Evolutionary conservation across 1,139 yeast genomes (phyloP), one percentile per base, ranked within the genome.

Genomic region (Chernovozyma sophiae-reginae): DNA sequence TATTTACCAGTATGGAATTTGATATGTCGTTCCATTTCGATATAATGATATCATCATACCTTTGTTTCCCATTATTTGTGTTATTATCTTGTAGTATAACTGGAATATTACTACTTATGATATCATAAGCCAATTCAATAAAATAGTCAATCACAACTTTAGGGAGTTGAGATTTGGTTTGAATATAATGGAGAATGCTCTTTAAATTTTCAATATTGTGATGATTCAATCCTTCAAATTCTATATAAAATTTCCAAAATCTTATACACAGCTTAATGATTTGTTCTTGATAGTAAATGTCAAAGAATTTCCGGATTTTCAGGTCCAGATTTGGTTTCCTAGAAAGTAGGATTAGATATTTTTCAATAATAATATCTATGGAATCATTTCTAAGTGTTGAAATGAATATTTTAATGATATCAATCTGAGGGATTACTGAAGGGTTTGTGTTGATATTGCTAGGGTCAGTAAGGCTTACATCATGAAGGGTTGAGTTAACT

Each of bases 241-340:
- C 72, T 40, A 81, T 67, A 43, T 59, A 78, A 33, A 71, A 68
- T 15, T 59, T 55, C 89, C 89, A 82, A 45, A 79, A 82, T 17
- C 65, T 51, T 3, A 56, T 54, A 2, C 79, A 74, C 4, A 58
- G 51, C 34, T 57, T 56, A 25, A 79, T 48, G 3, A 62, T 48
- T 2, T 58, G 52, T 17, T 62, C 58, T 19, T 60, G 61, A 41
- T 72, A 60, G 44, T 65, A 70, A 12, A 54, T 52, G 41, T 69
- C 66, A 44, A 77, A 68, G 30, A 71, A 58, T 33, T 62, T 64
- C 39, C 81, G 46, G 12, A 54, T 40, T 22, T 31, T 32, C 24
- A 3, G 19, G 29, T 26, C 20, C 49, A 38, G 25, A 43, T 31
- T 30, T 35, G 35, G 13, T 25, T 39, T 4, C 26, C 30, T 36